Evolutionary conservation across 805 yeast genomes (phyloP).

Genomic region (Candida broadrunensis): DNA sequence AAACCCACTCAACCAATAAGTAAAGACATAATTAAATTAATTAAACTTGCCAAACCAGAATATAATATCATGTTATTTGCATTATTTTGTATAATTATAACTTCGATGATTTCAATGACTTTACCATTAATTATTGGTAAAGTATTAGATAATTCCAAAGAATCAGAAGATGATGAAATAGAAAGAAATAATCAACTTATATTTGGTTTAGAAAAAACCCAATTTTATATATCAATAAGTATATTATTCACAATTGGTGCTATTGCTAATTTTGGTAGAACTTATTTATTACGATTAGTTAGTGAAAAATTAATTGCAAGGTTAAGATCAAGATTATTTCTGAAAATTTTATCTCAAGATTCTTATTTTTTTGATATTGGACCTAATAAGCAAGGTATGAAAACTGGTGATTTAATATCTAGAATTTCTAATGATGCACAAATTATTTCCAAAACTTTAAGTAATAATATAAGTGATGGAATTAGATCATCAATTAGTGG

Average conservation of each 20-base stretch:
- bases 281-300: constrained; percentile 68
- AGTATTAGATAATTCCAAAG: constrained; percentile 70
- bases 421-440: constrained; percentile 86
- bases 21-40: constrained; percentile 19
- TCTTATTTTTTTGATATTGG: constrained; percentile 87
- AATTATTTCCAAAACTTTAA: constrained; percentile 78
- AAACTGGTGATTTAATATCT: constrained; percentile 90
- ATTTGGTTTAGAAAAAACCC: constrained; percentile 59
- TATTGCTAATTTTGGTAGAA: constrained; percentile 74
- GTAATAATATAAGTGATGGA: constrained; percentile 92
- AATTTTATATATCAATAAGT: constrained; percentile 62
- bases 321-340: constrained; percentile 71
- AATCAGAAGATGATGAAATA: neutral
- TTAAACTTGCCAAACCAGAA: constrained; percentile 36
- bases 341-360: constrained; percentile 78
- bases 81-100: constrained; percentile 55
- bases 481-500: constrained; percentile 80
- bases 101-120: constrained; percentile 78
- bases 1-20: constrained; percentile 2
- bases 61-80: constrained; percentile 57
- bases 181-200: constrained; percentile 7
- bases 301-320: constrained; percentile 90
- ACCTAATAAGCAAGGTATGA: constrained; percentile 41
- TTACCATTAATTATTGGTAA: constrained; percentile 85
- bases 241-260: constrained; percentile 72